Base-by-base conservation (phyloP, 768 basidiomycete species). In the Trametes coccinea region DNA sequence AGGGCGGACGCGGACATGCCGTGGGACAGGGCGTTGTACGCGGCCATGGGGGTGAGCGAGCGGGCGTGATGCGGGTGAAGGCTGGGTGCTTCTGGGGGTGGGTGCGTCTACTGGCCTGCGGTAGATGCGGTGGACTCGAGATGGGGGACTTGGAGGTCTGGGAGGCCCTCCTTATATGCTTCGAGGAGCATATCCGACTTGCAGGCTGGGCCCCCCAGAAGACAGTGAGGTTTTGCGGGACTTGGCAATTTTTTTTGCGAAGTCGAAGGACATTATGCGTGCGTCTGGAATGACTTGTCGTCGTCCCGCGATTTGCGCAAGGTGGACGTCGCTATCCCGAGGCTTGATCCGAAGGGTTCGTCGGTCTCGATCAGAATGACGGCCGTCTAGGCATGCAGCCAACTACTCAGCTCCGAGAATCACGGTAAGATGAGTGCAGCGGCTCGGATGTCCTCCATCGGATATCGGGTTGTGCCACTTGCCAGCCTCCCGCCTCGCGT, bases 1-100 rank as follows among this genome's bases (percentile, higher is more conserved):
- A 62, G 54, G 43, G 33, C 46, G 61, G 53, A 43, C 31, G 60
- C 53, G 60, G 53, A 55, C 46, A 31, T 29, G 49, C 48, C 30
- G 49, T 44, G 10, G 57, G 57, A 22, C 30, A 49, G 31, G 56
- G 49, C 30, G 29, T 14, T 40, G 48, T 51, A 59, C 49, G 57
- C 57, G 56, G 48, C 48, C 57, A 59, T 59, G 43, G 43, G 48
- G 47, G 22, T 39, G 34, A 27, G n/a, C 5, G 34, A 56, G 47
- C 16, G 43, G 11, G 17, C 1, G 52, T 53, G 52, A 48, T 33
- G 44, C 31, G 37, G 44, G 22, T 56, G 41, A 43, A 33, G 51
- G 44, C 17, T 37, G 43, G 37, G 30, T 59, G 50, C 9, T 13
- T 43, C 41, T 9, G 14, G 41, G 34, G 34, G 34, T 37, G 34